Evolutionary conservation across 2,329 filamentous ascomycete genomes (phyloP).

Genomic region (Biscogniauxia mediterranea): DNA sequence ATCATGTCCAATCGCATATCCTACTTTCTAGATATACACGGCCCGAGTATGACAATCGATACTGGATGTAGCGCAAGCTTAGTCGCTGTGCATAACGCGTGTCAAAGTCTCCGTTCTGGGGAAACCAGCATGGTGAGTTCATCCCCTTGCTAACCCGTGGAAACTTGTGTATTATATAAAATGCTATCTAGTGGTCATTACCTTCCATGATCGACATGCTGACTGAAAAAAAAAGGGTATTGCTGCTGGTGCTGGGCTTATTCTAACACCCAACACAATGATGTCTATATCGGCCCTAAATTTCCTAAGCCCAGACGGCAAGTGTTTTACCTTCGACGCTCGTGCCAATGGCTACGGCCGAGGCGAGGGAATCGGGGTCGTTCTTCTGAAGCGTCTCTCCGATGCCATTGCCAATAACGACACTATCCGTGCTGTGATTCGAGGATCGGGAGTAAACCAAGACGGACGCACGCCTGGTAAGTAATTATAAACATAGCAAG

Average conservation of each 20-base stretch:
- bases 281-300: conserved; percentile 55
- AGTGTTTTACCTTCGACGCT: conserved; percentile 53
- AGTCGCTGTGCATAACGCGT: conserved; percentile 3
- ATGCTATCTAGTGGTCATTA: no score
- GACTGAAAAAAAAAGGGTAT: no score
- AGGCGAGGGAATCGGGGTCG: conserved; percentile 60
- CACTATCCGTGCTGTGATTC: conserved; percentile 54
- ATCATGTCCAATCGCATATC: conserved; percentile 42
- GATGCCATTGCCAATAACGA: conserved; percentile 60
- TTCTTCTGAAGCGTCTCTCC: conserved; percentile 58
- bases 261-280: conserved; percentile 54
- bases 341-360: conserved; percentile 62
- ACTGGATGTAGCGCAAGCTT: conserved; percentile 47
- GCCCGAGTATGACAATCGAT: conserved; percentile 43
- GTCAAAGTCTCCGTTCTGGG: conserved; percentile 34
- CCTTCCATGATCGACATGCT: no score
- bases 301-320: conserved; percentile 21
- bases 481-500: no score
- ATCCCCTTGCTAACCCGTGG: no score
- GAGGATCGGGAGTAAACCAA: conserved; percentile 52
- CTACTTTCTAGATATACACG: conserved; percentile 41
- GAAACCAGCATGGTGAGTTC: conserved; percentile 29
- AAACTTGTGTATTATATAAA: no score
- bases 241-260: conserved; percentile 19
- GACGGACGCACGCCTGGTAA: conserved; percentile 56